Percentiles rank a stretch among this genome's conserved stretches.
Evolutionary conservation across 805 yeast species (phyloP).

Genomic region (Ogataea nonfermentans): DNA sequence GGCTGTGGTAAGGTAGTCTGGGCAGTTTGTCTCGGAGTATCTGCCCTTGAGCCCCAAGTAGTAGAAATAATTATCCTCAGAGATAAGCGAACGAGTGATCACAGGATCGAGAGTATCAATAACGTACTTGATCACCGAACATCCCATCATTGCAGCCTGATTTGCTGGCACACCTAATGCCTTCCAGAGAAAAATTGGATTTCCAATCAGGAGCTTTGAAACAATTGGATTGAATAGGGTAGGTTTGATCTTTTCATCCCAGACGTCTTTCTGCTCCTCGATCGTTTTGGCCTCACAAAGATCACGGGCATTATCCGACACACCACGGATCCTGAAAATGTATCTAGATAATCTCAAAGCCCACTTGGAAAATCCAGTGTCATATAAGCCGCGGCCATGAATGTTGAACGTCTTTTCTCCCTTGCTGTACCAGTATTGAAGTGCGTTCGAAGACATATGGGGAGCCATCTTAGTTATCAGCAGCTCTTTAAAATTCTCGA

Average conservation of each 20-base stretch:
- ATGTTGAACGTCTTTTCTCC: constrained; percentile 57
- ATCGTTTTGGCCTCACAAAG: constrained; percentile 57
- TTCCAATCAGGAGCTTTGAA: constrained; percentile 67
- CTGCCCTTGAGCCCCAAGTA: constrained; percentile 63
- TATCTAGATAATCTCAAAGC: constrained; percentile 67
- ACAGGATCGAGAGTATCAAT: constrained; percentile 79
- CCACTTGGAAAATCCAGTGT: constrained; percentile 87
- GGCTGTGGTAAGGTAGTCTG: constrained; percentile 63
- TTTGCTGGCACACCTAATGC: constrained; percentile 88
- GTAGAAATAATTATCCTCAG: constrained; percentile 76
- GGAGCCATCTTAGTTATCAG: constrained; percentile 59
- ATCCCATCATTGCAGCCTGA: constrained; percentile 78
- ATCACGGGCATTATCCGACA: constrained; percentile 47
- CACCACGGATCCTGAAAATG: constrained; percentile 57
- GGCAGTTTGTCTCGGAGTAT: constrained; percentile 65
- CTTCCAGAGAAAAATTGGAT: constrained; percentile 83
- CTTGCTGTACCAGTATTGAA: constrained; percentile 74
- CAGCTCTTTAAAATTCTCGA: constrained; percentile 49
- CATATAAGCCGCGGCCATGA: constrained; percentile 63
- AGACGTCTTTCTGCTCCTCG: constrained; percentile 60
- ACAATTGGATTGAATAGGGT: constrained; percentile 69
- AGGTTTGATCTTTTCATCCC: constrained; percentile 65
- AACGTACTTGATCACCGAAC: constrained; percentile 67
- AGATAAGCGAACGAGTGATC: constrained; percentile 57
- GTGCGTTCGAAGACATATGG: constrained; percentile 73